phyloP scores from a whole-genome alignment of 305 asterid species.

The Fraxinus sp. region DNA sequence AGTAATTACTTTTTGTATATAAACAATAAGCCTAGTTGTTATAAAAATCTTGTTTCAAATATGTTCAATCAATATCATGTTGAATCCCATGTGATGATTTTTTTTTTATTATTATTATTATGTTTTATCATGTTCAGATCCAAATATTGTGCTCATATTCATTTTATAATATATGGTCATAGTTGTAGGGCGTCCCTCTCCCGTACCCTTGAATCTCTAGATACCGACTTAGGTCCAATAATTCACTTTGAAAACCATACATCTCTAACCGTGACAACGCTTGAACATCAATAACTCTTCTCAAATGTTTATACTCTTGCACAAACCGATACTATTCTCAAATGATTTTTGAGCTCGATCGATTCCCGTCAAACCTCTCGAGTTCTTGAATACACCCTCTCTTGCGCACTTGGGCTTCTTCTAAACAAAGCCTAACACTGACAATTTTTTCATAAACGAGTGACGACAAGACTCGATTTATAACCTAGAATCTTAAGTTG shows the following conservation, averaged over 20 bases:
- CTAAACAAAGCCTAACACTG: not conserved
- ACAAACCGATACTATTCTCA: not conserved
- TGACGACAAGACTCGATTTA: not conserved
- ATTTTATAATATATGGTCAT: not conserved
- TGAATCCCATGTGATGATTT: constrained; percentile 35
- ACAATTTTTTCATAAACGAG: not conserved
- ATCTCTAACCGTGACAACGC: not conserved
- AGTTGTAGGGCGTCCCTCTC: not conserved
- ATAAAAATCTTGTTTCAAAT: constrained; percentile 36
- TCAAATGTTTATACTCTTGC: not conserved
- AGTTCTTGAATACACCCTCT: not conserved
- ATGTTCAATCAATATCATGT: constrained; percentile 33
- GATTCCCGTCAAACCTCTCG: not conserved
- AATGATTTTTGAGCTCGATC: not conserved
- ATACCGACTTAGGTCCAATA: not conserved
- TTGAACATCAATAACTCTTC: not conserved
- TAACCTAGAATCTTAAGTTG: not conserved
- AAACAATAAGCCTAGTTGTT: constrained; percentile 4
- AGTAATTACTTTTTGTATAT: constrained; percentile 11
- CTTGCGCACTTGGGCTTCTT: not conserved
- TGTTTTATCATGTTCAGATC: not conserved
- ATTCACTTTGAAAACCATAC: not conserved
- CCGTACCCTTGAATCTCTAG: not conserved
- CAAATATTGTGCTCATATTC: not conserved
- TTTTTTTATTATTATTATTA: not conserved